Conservation (phyloP, 2,329 filamentous ascomycete species). For the Beauveria bassiana region DNA sequence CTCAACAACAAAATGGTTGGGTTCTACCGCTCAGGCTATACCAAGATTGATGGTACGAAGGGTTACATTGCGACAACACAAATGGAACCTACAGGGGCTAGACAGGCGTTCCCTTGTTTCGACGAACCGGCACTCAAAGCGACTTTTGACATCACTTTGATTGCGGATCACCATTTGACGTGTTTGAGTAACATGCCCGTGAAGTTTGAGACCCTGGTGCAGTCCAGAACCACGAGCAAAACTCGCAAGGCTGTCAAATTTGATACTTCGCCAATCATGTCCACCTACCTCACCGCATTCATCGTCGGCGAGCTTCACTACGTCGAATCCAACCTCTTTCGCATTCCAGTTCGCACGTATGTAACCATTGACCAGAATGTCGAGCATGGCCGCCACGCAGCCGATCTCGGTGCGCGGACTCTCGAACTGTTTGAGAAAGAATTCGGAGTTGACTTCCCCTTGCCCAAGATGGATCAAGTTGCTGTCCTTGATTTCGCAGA, state of each 20-base stretch:
- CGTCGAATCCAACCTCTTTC: slow-evolving; percentile 85
- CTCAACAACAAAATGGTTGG: slow-evolving; percentile 96
- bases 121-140: slow-evolving; percentile 94
- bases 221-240: slow-evolving; percentile 31
- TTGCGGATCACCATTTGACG: slow-evolving; percentile 80
- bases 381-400: slow-evolving; percentile 82
- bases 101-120: slow-evolving; percentile 90
- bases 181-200: slow-evolving; percentile 98
- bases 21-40: slow-evolving; percentile 94
- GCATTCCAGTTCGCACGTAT: slow-evolving; percentile 85
- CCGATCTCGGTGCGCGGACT: slow-evolving; percentile 81
- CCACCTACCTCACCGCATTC: slow-evolving; percentile 89
- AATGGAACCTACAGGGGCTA: slow-evolving; percentile 93
- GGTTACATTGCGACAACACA: slow-evolving; percentile 85
- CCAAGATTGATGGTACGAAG: slow-evolving; percentile 67
- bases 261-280: slow-evolving; percentile 89
- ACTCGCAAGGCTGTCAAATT: slow-evolving; percentile 74
- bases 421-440: slow-evolving; percentile 93
- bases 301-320: slow-evolving; percentile 91
- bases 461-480: slow-evolving; percentile 54
- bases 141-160: slow-evolving; percentile 80
- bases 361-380: slow-evolving; percentile 85
- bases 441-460: slow-evolving; percentile 69
- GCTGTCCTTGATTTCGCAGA: slow-evolving; percentile 94
- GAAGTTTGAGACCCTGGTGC: slow-evolving; percentile 65